Evolutionary conservation across 805 yeast species (phyloP).

Genomic region (Tetrapisispora iriomotensis): DNA sequence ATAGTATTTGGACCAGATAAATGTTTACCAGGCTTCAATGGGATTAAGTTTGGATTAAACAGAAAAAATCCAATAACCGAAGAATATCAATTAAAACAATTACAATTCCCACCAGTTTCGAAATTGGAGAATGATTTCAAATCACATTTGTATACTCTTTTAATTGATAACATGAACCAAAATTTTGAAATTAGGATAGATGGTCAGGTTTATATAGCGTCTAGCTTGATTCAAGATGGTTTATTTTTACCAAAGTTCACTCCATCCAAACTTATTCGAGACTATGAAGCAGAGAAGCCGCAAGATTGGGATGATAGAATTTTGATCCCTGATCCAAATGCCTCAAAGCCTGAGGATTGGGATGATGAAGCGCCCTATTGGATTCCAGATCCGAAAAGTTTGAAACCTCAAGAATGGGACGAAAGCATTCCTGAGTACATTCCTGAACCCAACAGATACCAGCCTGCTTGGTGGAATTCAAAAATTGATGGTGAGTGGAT

Average conservation of each 20-base stretch:
- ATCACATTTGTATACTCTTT: constrained; percentile 65
- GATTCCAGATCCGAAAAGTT: constrained; percentile 58
- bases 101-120: constrained; percentile 47
- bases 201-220: constrained; percentile 63
- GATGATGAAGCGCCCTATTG: constrained; percentile 54
- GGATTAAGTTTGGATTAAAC: constrained; percentile 64
- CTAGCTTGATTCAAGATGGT: constrained; percentile 50
- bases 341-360: constrained; percentile 78
- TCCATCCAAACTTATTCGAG: constrained; percentile 54
- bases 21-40: constrained; percentile 66
- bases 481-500: constrained; percentile 83
- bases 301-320: constrained; percentile 71
- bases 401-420: constrained; percentile 73
- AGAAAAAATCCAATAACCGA: constrained; percentile 47
- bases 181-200: constrained; percentile 73
- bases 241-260: constrained; percentile 55
- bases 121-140: constrained; percentile 48
- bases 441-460: constrained; percentile 53
- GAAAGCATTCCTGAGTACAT: constrained; percentile 51
- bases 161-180: constrained; percentile 48
- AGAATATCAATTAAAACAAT: constrained; percentile 57
- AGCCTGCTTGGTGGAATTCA: constrained; percentile 84
- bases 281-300: constrained; percentile 54
- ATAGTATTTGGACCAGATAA: constrained; percentile 88
- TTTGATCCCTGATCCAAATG: constrained; percentile 58